Conservation (phyloP, 495 filamentous ascomycete species). For the Podospora appendiculata region DNA sequence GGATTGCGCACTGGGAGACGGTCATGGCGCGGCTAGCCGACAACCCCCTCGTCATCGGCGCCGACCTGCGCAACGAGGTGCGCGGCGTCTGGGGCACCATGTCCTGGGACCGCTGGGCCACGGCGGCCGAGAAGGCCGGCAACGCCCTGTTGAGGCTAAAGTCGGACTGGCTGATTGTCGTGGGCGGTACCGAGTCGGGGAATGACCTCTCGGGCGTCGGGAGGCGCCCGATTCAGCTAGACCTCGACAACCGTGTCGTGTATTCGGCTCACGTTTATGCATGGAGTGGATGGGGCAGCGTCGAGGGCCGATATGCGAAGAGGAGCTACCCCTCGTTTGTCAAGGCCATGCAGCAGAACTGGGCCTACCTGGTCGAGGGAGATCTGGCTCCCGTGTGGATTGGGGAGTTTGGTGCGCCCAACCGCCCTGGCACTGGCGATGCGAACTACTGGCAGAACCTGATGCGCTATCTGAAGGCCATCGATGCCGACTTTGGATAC, state of each 20-base stretch:
- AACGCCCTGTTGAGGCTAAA: constrained; percentile 48
- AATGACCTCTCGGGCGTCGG: constrained; percentile 47
- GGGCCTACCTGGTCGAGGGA: constrained; percentile 52
- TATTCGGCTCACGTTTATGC: constrained; percentile 55
- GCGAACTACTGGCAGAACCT: constrained; percentile 53
- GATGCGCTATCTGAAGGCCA: constrained; percentile 41
- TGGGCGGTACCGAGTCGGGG: constrained; percentile 52
- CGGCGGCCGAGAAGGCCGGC: constrained; percentile 47
- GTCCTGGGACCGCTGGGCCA: constrained; percentile 50
- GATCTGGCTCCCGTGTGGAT: constrained; percentile 53
- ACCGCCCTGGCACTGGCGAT: constrained; percentile 39
- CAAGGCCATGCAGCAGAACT: constrained; percentile 50
- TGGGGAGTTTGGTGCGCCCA: constrained; percentile 50
- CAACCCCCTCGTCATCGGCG: constrained; percentile 49
- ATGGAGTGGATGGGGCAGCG: constrained; percentile 55
- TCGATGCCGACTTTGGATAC: constrained; percentile 55
- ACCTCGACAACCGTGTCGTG: constrained; percentile 44
- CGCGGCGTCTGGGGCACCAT: constrained; percentile 56
- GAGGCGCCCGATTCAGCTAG: constrained; percentile 43
- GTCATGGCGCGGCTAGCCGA: constrained; percentile 44
- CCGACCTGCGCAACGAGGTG: constrained; percentile 54
- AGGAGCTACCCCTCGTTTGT: constrained; percentile 50
- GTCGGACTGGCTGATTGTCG: constrained; percentile 52
- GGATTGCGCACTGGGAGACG: constrained; percentile 53
- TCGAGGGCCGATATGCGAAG: constrained; percentile 41